These are phyloP conservation scores for Aspergillus neotritici DNA, from an alignment of 2,329 filamentous ascomycete species.

Conservation along the genomic window DNA sequence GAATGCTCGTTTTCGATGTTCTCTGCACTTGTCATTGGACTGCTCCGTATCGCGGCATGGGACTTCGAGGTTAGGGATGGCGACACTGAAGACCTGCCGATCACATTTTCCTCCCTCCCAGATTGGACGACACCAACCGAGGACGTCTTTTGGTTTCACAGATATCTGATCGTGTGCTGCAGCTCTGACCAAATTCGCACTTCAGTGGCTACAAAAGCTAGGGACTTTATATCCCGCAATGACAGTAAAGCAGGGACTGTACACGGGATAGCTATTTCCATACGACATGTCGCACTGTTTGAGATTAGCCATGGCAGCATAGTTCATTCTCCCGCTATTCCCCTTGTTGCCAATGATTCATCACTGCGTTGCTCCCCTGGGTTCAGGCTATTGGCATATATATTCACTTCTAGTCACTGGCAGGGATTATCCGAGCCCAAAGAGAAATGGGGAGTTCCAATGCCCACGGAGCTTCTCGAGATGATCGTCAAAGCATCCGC, in stretches of 20 bases:
- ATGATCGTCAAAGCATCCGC: not conserved
- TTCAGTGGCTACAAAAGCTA: too few species aligned
- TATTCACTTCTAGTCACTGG: not conserved
- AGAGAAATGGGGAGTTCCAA: not conserved
- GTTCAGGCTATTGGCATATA: not conserved
- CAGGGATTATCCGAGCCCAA: too few species aligned
- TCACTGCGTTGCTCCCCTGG: not conserved
- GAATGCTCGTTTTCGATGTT: not conserved
- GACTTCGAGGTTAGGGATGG: constrained; percentile 15
- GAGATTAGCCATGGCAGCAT: not conserved
- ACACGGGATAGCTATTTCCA: not conserved
- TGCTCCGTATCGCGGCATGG: constrained; percentile 18
- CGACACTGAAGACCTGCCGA: constrained; percentile 7
- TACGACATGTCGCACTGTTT: not conserved
- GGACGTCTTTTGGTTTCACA: constrained; percentile 16
- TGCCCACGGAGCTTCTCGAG: not conserved
- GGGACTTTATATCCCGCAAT: too few species aligned
- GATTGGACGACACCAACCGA: constrained; percentile 7
- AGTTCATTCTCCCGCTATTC: not conserved
- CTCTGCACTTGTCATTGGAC: constrained; percentile 10
- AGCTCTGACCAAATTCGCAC: too few species aligned
- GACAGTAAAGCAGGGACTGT: not conserved
- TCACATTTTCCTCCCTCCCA: not conserved
- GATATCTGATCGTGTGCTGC: constrained; percentile 8
- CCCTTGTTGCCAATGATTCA: not conserved